Conservation (phyloP, 345 rosid species). For the Mallotus nudiflorus region DNA sequence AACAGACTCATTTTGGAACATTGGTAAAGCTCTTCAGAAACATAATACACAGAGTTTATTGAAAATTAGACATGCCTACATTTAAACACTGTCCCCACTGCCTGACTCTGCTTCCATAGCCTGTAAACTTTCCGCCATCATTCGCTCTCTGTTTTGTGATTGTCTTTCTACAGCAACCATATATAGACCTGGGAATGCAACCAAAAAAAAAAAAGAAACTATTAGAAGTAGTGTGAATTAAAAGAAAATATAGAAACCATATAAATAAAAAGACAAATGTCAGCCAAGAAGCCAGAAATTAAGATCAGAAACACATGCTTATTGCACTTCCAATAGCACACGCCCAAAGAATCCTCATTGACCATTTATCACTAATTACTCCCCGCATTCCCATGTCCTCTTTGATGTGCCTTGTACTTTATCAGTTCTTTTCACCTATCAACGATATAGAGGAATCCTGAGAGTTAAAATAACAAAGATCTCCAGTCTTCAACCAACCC, state of each 20-base stretch:
- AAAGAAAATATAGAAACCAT: background rate
- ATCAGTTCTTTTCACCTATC: conserved; percentile 94
- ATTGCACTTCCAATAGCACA: conserved; percentile 75
- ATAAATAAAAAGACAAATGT: background rate
- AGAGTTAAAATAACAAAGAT: conserved; percentile 78
- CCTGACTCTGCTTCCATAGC: conserved; percentile 52
- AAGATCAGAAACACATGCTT: conserved; percentile 27
- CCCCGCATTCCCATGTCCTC: conserved; percentile 51
- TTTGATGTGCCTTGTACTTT: conserved; percentile 95
- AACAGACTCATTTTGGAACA: background rate
- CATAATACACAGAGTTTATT: background rate
- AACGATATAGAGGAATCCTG: conserved; percentile 68
- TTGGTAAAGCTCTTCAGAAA: background rate
- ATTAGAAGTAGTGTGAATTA: background rate
- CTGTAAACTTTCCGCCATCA: conserved; percentile 60
- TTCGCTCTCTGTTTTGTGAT: conserved; percentile 61
- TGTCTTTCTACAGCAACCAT: conserved; percentile 86
- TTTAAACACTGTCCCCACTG: conserved; percentile 40
- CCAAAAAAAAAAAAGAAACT: background rate
- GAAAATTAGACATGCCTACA: background rate
- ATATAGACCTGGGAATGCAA: conserved; percentile 54
- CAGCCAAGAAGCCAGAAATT: background rate
- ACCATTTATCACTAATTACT: conserved; percentile 68
- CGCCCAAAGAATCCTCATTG: conserved; percentile 73
- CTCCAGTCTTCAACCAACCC: conserved; percentile 97